Percentiles rank a stretch among this genome's conserved stretches.
Evolutionary conservation across 1,139 yeast species (phyloP).

Genomic region (Chernovozyma sophiae-reginae): DNA sequence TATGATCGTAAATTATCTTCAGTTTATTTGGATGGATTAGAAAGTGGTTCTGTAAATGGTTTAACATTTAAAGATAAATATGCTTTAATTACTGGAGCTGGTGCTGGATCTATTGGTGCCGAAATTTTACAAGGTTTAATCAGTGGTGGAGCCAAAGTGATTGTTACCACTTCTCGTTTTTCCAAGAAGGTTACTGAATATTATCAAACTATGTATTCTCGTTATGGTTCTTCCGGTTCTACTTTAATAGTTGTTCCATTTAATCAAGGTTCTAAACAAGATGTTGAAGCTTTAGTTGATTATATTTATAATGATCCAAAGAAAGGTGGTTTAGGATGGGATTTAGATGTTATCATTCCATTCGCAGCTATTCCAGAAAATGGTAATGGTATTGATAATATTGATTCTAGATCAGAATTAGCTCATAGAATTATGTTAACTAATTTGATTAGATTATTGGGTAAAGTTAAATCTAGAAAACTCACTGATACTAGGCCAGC

Average conservation of each 20-base stretch:
- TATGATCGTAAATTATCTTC: slow-evolving; percentile 80
- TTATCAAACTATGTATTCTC: slow-evolving; percentile 89
- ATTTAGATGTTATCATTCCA: slow-evolving; percentile 91
- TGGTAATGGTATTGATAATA: slow-evolving; percentile 89
- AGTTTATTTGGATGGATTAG: slow-evolving; percentile 81
- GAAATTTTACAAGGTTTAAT: slow-evolving; percentile 91
- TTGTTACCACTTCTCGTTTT: slow-evolving; percentile 87
- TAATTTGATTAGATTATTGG: slow-evolving; percentile 86
- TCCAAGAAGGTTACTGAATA: slow-evolving; percentile 92
- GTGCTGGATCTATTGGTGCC: slow-evolving; percentile 98
- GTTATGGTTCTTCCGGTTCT: slow-evolving; percentile 89
- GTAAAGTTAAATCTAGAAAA: slow-evolving; percentile 84
- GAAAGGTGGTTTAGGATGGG: slow-evolving; percentile 97
- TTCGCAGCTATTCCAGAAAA: slow-evolving; percentile 99
- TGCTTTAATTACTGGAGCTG: slow-evolving; percentile 95
- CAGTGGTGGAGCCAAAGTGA: slow-evolving; percentile 96
- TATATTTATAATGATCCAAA: slow-evolving; percentile 79
- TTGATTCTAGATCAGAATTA: slow-evolving; percentile 92
- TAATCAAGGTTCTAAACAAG: slow-evolving; percentile 96
- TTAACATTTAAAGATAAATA: slow-evolving; percentile 83
- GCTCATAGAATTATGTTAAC: slow-evolving; percentile 99
- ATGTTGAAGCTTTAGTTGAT: slow-evolving; percentile 78
- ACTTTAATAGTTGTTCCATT: slow-evolving; percentile 94
- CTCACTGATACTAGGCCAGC: slow-evolving; percentile 95
- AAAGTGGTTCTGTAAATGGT: slow-evolving; percentile 90